Conservation (phyloP, 805 yeast genomes). For the Metschnikowia lunata region DNA sequence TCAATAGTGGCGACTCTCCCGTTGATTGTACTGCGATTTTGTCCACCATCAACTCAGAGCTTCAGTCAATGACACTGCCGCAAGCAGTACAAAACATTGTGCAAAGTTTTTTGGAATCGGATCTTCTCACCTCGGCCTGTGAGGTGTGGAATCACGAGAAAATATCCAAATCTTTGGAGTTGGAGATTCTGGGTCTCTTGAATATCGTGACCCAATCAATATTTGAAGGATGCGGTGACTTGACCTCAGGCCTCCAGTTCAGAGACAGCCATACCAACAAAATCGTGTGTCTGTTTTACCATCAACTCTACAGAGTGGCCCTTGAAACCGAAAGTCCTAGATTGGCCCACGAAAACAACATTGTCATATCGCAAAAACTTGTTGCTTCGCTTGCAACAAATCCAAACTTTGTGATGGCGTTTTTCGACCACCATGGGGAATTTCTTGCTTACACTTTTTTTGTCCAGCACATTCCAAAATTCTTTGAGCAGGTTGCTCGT, state of each 20-base stretch:
- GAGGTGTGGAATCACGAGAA: constrained; percentile 9
- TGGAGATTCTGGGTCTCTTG: constrained; percentile 9
- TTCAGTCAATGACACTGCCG: constrained; percentile 6
- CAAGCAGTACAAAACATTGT: constrained; percentile 9
- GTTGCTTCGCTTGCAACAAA: constrained; percentile 4
- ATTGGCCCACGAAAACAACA: constrained; percentile 2
- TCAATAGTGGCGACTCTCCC: constrained; percentile 11
- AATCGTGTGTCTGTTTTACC: constrained; percentile 9
- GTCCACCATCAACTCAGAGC: constrained; percentile 12
- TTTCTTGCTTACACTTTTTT: constrained; percentile 9
- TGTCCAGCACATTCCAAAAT: constrained; percentile 3
- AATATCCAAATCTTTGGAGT: constrained; percentile 2
- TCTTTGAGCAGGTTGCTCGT: constrained; percentile 5
- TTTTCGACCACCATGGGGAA: constrained; percentile 5
- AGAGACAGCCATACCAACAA: constrained; percentile 8
- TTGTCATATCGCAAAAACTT: constrained; percentile 6
- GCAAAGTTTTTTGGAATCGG: constrained; percentile 10
- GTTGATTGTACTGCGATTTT: constrained; percentile 10
- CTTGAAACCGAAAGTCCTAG: background rate
- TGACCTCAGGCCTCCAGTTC: constrained; percentile 8
- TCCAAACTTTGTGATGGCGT: constrained; percentile 6
- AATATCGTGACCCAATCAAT: constrained; percentile 10
- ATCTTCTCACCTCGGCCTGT: constrained; percentile 11
- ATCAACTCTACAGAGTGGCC: constrained; percentile 6
- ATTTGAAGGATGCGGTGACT: constrained; percentile 8